A percentile compares a stretch with the other conserved stretches of the same genome.
These are phyloP conservation scores for Debaryomyces nepalensis DNA, from an alignment of 1,139 yeast genomes.

Conservation along the genomic window DNA sequence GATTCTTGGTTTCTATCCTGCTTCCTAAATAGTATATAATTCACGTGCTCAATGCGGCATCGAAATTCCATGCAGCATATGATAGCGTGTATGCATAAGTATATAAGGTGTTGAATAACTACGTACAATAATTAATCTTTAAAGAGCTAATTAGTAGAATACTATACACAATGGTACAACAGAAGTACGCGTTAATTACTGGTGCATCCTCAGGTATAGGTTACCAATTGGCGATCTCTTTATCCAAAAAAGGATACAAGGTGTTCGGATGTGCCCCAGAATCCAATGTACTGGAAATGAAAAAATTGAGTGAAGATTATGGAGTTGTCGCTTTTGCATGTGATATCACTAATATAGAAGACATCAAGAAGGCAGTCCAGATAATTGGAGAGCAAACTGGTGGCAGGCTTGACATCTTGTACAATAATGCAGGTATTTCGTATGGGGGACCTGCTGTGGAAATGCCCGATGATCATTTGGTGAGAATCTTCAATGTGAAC, in stretches of 20 bases:
- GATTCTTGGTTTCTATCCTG: conserved; percentile 26
- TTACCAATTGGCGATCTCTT: conserved; percentile 31
- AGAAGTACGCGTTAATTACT: conserved; percentile 35
- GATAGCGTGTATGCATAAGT: too few relatives aligned
- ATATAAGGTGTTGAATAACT: too few relatives aligned
- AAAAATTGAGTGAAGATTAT: conserved; percentile 31
- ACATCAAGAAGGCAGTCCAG: conserved; percentile 29
- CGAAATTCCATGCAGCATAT: too few relatives aligned
- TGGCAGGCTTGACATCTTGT: conserved; percentile 35
- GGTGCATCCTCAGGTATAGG: conserved; percentile 52
- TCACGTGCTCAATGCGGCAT: too few relatives aligned
- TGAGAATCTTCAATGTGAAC: conserved; percentile 36
- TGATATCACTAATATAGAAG: conserved; percentile 36
- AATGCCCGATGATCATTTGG: conserved; percentile 29
- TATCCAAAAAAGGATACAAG: conserved; percentile 37
- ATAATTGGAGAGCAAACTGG: conserved; percentile 30
- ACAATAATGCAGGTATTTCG: conserved; percentile 41
- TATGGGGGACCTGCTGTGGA: conserved; percentile 41
- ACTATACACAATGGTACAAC: conserved; percentile 1
- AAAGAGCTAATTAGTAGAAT: neutral
- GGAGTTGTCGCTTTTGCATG: conserved; percentile 37
- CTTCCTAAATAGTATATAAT: neutral
- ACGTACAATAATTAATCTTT: neutral
- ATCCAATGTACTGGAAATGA: conserved; percentile 27
- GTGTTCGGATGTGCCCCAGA: conserved; percentile 41